Evolutionary conservation across 495 filamentous ascomycete genomes (phyloP).

Genomic region (Tuber magnatum): DNA sequence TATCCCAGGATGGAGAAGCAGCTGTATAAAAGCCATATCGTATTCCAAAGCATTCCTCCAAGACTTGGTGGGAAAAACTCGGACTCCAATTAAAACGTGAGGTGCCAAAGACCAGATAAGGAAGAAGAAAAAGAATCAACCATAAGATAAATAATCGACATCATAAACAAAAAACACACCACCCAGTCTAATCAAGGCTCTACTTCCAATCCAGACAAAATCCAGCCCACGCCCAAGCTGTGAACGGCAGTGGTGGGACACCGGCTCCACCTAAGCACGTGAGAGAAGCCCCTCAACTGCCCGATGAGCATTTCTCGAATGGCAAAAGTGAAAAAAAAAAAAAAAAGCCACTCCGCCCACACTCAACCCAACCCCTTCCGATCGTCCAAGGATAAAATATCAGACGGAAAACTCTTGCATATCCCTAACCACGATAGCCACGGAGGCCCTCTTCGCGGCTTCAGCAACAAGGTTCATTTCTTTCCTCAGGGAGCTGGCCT

Average conservation of each 20-base stretch:
- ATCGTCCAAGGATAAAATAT: slow-evolving; percentile 13
- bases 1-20: neutral
- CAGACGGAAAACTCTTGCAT: slow-evolving; percentile 60
- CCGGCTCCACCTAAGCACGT: neutral
- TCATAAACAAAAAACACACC: neutral
- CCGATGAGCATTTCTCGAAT: neutral
- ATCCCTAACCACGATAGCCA: slow-evolving; percentile 78
- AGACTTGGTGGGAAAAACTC: neutral
- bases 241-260: neutral
- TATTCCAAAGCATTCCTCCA: neutral
- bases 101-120: neutral
- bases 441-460: slow-evolving; percentile 85
- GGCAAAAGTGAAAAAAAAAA: slow-evolving; percentile 1
- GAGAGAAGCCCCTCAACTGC: neutral
- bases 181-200: neutral
- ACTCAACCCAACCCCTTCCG: neutral
- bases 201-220: neutral
- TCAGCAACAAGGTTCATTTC: slow-evolving; percentile 88
- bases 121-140: neutral
- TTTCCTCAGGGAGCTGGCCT: slow-evolving; percentile 39
- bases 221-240: neutral
- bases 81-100: neutral
- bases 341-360: neutral
- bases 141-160: neutral
- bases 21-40: neutral